Evolutionary conservation across 2,329 filamentous ascomycete species (phyloP), one percentile per base, ranked within the genome.

Genomic region (Thyridium curvatum): DNA sequence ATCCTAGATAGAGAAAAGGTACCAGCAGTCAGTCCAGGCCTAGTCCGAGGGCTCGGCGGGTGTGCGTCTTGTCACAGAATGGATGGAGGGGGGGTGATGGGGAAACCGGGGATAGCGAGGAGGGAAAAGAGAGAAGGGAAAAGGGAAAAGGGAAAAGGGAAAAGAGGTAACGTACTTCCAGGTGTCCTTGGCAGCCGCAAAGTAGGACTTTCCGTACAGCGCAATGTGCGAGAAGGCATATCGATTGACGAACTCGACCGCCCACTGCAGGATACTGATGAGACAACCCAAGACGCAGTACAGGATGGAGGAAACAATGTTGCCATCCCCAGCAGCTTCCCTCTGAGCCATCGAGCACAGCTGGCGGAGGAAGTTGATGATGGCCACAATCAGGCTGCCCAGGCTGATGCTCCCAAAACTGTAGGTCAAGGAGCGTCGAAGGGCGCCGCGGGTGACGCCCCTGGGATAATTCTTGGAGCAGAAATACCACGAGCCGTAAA

Each of bases 401-500:
- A 96, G 69, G 46, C 82, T 84, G 60, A 97, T 93, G 47, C 86
- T 93, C 13, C 91, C 91, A 44, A 96, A 96, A 50, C 85, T 93
- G 66, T 93, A 93, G 1, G 91, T 96, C 45, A 93, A 69, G 1
- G 89, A 79, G 12, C 91, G 79, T 50, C 77, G 82, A 47, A 93
- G 75, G 0, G 91, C 86, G n/a, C 87, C 86, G 12, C 88, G 78
- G 1, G 91, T 96, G 1, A 87, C 82, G 10, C 81, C 81, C 46
- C 76, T 81, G 21, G 90, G 88, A 52, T 87, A 84, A 32, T 79
- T 75, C 41, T 71, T 64, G 1, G 77, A 62, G 46, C 77, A 84
- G 58, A 94, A 96, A 66, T 94, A 97, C 91, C 91, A 97, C 1
- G 84, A 84, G 1, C 88, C 90, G 52, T 94, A 96, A 1, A 95